phyloP scores from a whole-genome alignment of 1,139 yeast genomes.

The Yamadazyma taylorii region DNA sequence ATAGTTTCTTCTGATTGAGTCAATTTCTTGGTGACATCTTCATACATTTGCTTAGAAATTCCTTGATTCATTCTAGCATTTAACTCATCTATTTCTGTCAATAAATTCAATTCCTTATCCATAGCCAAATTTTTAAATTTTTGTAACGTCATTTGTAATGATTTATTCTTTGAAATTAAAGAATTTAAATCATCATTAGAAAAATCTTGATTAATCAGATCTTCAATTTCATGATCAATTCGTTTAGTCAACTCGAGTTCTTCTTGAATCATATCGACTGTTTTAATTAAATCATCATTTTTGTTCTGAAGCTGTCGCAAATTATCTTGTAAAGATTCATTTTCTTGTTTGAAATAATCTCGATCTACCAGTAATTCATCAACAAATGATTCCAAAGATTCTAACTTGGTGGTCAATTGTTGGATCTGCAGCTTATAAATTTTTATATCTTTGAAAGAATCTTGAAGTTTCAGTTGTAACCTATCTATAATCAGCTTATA shows the following conservation, averaged over 20 bases:
- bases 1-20: constrained; percentile 41
- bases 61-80: constrained; percentile 15
- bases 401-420: constrained; percentile 18
- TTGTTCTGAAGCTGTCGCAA: constrained; percentile 31
- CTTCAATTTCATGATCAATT: constrained; percentile 34
- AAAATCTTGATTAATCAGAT: constrained; percentile 12
- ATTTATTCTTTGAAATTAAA: constrained; percentile 29
- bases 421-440: constrained; percentile 21
- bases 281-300: constrained; percentile 39
- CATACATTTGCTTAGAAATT: constrained; percentile 5
- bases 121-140: constrained; percentile 39
- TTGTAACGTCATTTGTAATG: constrained; percentile 38
- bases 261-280: constrained; percentile 44
- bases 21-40: constrained; percentile 29
- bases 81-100: constrained; percentile 14
- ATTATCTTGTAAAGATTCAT: constrained; percentile 31
- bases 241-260: constrained; percentile 46
- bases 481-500: constrained; percentile 38
- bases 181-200: constrained; percentile 19
- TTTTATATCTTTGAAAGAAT: constrained; percentile 29
- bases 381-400: constrained; percentile 34
- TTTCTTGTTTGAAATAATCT: constrained; percentile 48
- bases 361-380: constrained; percentile 57
- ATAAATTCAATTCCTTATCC: constrained; percentile 26
- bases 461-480: constrained; percentile 42